Base-by-base conservation (phyloP, 805 yeast species). In the Spathaspora boniae region DNA sequence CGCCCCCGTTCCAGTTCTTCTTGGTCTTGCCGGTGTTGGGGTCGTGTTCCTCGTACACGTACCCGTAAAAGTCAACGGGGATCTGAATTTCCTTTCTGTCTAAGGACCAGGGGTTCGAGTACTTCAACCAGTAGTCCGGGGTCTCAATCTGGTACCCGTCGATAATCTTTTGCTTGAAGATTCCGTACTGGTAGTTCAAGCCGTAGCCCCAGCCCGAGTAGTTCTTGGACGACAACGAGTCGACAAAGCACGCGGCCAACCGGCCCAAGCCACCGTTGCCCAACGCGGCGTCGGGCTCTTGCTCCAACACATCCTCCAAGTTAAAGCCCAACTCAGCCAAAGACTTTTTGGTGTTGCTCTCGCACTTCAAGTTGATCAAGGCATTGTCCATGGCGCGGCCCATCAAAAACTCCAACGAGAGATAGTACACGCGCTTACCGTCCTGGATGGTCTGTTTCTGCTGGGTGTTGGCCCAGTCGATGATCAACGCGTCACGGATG, bases 151-250 rank as follows among this genome's bases (percentile, higher is more conserved):
- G 97, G 63, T 85, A 86, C 8, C 96, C 97, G 54, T 89, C 86
- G 48, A 86, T 74, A 53, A 88, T 86, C 58, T 79, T 80, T 65
- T 88, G 97, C 47, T 87, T 77, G 63, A 88, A 88, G 49, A 88
- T 88, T 58, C 97, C 97, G 56, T 89, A 88, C 61, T 87, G 87
- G 65, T 88, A 88, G 56, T 95, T 82, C 48, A 88, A 68, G 41
- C 97, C 96, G 58, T 88, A 88, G 44, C 97, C 97, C 97, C 97
- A 88, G 34, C 95, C 95, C 12, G 94, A 87, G 58, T 85, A 86
- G 59, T 85, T 80, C 46, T 85, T 82, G 4, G 95, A 80, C 23
- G 93, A 78, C 56, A 88, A 66, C 1, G 96, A 86, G 63, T 89
- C 96, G 31, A 88, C 77, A 56, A 87, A 88, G 62, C 96, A 89